Base-by-base conservation (phyloP, 345 rosid genomes). In the Euclidium syriacum region DNA sequence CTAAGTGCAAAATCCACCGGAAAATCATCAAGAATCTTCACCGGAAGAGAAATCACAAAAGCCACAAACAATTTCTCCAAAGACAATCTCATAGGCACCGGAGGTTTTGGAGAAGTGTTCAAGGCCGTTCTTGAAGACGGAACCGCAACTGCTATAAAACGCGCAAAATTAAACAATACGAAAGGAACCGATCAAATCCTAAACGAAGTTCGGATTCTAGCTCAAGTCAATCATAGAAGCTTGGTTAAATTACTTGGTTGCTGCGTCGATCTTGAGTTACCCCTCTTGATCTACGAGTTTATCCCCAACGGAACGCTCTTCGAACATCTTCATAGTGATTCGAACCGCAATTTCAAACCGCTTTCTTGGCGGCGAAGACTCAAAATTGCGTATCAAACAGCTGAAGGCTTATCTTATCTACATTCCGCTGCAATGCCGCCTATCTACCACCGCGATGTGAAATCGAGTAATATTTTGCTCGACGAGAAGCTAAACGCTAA, bases 51-150 rank as follows among this genome's bases (percentile, higher is more conserved):
- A 27, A 70, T 85, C 27, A 58, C 44, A 7, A 80, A 74, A 66
- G 87, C 87, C 39, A 80, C 91, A 15, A 60, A 55, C 65, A 80
- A 79, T 55, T 85, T 85, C 79, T 83, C 88, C 35, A 70, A 66
- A 44, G 78, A 65, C 26, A 73, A 79, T 26, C 80, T 80, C 30
- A 68, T 85, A 10, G 91, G 87, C 27, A 32, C 78, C 0, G 88
- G 88, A 34, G 87, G 91, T 12, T 85, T 80, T 3, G 85, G 91
- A 1, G 88, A 82, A 67, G 91, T 85, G 23, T 82, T 73, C 68
- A 82, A 78, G 52, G 90, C 85, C 15, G 60, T 70, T 59, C 81
- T 77, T 38, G 82, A 82, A 0, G 79, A 85, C 19, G 81, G 90
- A 66, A 82, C 85, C 7, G 29, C 39, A 47, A 72, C 76, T 0